Base-by-base conservation (phyloP, 768 basidiomycete genomes). In the Pholiota conissans region DNA sequence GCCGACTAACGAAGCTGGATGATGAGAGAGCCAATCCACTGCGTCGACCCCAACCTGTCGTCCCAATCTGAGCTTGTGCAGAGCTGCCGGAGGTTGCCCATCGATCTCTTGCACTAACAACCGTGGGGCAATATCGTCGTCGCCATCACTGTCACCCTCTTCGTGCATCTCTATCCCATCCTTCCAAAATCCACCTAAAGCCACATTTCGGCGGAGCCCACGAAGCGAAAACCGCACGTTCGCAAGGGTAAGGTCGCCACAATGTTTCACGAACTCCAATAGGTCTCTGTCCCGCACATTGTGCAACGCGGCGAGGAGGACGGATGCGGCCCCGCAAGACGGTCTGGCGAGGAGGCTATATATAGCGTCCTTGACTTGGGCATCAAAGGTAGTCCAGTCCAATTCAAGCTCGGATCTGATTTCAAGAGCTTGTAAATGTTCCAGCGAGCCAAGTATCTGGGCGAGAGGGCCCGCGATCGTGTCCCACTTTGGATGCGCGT, bases 381-480 rank as follows among this genome's bases (percentile, higher is more conserved):
- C 48, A 30, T 56, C 55, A 47, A 56, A 56, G 16, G 16, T 56
- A 10, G 55, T 27, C 55, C 55, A 56, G 26, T 56, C 47, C 46
- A 56, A 35, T 47, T 56, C 47, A 13, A 40, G 32, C 30, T 56
- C 55, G 5, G 55, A 50, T 34, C 55, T 47, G 28, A 56, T 56
- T 35, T 56, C 55, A 26, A 56, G 37, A 3, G 26, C 46, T 28
- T 56, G 48, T 4, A 56, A 37, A n/a, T 40, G 16, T 29, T 56
- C 47, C 22, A 56, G 14, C n/a, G 46, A 28, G 22, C 37, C 47
- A 14, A 56, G 32, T 14, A 56, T 39, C 24, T 30, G 35, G 28
- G 48, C 18, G 11, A 56, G 55, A 16, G 55, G 48, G 5, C 26
- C 27, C 24, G 55, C 47, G 34, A 56, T 47, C n/a, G 48, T 56